These are phyloP conservation scores for Arabidopsis thaliana DNA, from an alignment of 345 rosid species.

Conservation along the genomic window TAIR10.1 NC_003070.9:3640001-3640500, in stretches of 20 bases:
- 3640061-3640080: constrained; percentile 35
- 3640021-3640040: constrained; percentile 14
- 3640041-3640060: constrained; percentile 36
- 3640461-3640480: neutral
- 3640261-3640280: neutral
- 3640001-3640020: constrained; percentile 19
- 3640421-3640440: neutral
- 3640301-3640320: neutral
- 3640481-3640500: neutral
- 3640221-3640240: neutral
- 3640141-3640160: constrained; percentile 63
- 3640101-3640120: constrained; percentile 58
- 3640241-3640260: neutral
- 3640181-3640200: constrained; percentile 18
- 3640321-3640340: neutral
- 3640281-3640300: neutral
- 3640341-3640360: neutral
- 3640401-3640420: neutral
- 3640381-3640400: neutral
- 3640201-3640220: neutral
- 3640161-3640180: constrained; percentile 66
- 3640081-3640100: constrained; percentile 44
- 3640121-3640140: constrained; percentile 74
- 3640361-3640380: neutral
- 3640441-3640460: neutral